Base-by-base conservation (phyloP, 164 flowering plant genomes). In the Stephania yunnanensis region DNA sequence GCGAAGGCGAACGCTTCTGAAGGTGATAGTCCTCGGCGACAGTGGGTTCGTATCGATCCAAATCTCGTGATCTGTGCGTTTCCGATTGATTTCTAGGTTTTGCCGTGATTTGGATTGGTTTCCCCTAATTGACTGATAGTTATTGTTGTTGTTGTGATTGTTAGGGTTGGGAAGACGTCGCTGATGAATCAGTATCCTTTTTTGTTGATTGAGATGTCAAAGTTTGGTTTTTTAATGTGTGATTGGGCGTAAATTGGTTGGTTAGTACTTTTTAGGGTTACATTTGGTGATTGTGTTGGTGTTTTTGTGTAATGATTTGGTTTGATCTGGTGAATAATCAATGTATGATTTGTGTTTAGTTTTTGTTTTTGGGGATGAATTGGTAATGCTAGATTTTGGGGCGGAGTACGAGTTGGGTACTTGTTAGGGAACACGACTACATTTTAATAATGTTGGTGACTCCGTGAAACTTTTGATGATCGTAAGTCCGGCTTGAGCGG, bases 121-220 rank as follows among this genome's bases (percentile, higher is more conserved):
- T 25, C 0, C 25, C 25, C 25, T 25, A 25, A 25, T 25, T 25
- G 25, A 25, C 25, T 25, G 25, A 25, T 25, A 25, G 25, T 25
- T 1, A 1, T 29, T 71, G 10, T 53, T 71, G 11, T 72, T 50
- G 68, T 70, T 74, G 30, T 58, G n/a, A 65, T 85, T 78, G 69
- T 36, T 86, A 93, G 98, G 85, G 98, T 93, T 67, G 98, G 98
- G 30, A 93, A 93, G 84, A 93, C 98, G 29, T 93, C 94, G 64
- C 81, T 93, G 88, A 93, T 93, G 98, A 93, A 93, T 81, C 98
- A 89, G 98, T 93, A 93, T 90, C 96, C 96, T 87, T 75, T 17
- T 9, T n/a, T 6, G 46, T 8, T 42, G 64, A 53, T 44, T 65
- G 70, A 36, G 77, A 77, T 84, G 42, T 36, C 42, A 36, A 36